Evolutionary conservation across 805 yeast genomes (phyloP), one percentile per base, ranked within the genome.

Genomic region (Kluyveromyces wickerhamii): DNA sequence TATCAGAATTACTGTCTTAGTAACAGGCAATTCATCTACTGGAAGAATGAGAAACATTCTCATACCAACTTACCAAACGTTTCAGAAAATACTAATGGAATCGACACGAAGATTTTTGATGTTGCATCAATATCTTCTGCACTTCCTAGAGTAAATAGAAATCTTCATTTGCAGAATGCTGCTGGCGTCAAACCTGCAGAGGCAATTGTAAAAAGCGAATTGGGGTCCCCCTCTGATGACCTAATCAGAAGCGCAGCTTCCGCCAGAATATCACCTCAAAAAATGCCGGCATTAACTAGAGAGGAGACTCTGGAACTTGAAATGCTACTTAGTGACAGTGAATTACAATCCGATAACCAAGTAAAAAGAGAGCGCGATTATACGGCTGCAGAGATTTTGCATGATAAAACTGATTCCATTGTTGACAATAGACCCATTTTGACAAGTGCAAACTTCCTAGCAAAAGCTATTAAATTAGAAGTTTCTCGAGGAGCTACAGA

Each of bases 301-400:
- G 33, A 30, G 16, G 25, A 30, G 15, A 30, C 33, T 3, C 10
- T n/a, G 19, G 26, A 30, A 11, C 19, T 30, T 6, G 33, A 30
- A 8, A n/a, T 13, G 4, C 19, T 30, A 8, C 18, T 30, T 6
- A 30, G 26, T n/a, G 33, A 30, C n/a, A 22, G 21, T 13, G 33
- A 30, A 22, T 30, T 30, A 13, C 19, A 15, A 21, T 11, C 32
- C 5, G 32, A 29, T 7, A 14, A 14, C 11, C 21, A 21, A 28
- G 22, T 25, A 3, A 32, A 32, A 14, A 23, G 22, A n/a, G 29
- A 32, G 8, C 41, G 40, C 17, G 48, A 57, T 24, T 46, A 51
- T 6, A 57, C 62, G 1, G 62, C 62, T 3, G 59, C 58, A 4
- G 59, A 57, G 34, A 35, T 57, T n/a, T 34, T 57, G 15, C 60